These are phyloP conservation scores for Umbelopsis ramanniana DNA, from an alignment of 192 early-diverging fungal genomes.

Conservation along the genomic window DNA sequence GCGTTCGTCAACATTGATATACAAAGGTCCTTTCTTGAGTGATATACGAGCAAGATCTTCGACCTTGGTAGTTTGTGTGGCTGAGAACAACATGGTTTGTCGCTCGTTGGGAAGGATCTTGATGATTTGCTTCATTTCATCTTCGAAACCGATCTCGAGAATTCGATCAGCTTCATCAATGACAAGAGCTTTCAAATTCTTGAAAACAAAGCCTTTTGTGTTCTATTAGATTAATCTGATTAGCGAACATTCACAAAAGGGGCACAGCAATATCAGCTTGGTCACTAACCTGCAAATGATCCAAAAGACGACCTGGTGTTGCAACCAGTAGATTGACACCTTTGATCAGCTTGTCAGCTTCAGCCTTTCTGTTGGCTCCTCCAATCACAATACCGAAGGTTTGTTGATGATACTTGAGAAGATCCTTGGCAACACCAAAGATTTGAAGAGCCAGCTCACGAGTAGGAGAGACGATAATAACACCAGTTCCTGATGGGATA, in stretches of 20 bases:
- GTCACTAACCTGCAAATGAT: constrained; percentile 85
- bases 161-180: constrained; percentile 99
- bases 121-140: constrained; percentile 98
- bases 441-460: constrained; percentile 99
- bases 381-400: constrained; percentile 99
- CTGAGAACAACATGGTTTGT: constrained; percentile 98
- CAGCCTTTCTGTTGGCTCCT: constrained; percentile 94
- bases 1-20: constrained; percentile 98
- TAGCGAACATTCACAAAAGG: neutral
- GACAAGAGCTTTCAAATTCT: constrained; percentile 92
- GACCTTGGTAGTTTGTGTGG: constrained; percentile 99
- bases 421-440: constrained; percentile 96
- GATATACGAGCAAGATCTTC: constrained; percentile 98
- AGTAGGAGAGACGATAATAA: constrained; percentile 95
- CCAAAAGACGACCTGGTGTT: constrained; percentile 95
- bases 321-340: constrained; percentile 97
- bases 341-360: constrained; percentile 94
- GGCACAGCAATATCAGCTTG: neutral
- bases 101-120: constrained; percentile 91
- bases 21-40: constrained; percentile 92
- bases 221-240: constrained; percentile 54
- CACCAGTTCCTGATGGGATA: constrained; percentile 76
- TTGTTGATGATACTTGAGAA: constrained; percentile 93
- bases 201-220: constrained; percentile 93
- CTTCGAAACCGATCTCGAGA: constrained; percentile 97